These are phyloP conservation scores for Colletotrichum karsti DNA, from an alignment of 2,329 filamentous ascomycete species.

Conservation along the genomic window DNA sequence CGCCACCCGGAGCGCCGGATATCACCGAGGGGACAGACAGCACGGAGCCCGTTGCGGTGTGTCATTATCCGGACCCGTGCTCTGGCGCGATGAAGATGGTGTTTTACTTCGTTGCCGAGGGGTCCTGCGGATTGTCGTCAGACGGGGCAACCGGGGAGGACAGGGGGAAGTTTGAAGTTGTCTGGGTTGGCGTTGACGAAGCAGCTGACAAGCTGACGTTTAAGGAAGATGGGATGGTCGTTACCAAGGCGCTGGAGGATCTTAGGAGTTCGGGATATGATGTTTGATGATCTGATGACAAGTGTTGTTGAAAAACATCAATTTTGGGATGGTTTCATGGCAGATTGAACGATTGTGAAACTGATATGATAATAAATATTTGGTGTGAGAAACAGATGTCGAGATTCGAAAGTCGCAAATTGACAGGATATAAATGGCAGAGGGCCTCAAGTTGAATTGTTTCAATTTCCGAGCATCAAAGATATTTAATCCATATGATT, in stretches of 20 bases:
- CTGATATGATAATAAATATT: no score
- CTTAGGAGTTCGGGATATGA: slow-evolving; percentile 37
- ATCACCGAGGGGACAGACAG: slow-evolving; percentile 33
- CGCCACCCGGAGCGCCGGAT: slow-evolving; percentile 9
- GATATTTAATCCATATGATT: no score
- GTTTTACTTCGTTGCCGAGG: slow-evolving; percentile 49
- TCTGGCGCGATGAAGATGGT: slow-evolving; percentile 47
- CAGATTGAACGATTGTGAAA: no score
- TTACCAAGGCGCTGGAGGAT: slow-evolving; percentile 37
- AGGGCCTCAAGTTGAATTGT: no score
- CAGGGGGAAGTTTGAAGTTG: slow-evolving; percentile 37
- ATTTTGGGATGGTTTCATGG: no score
- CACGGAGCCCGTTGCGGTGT: not conserved
- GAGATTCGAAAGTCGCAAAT: no score
- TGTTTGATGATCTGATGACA: slow-evolving; percentile 23
- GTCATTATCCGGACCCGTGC: slow-evolving; percentile 25
- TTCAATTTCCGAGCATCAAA: no score
- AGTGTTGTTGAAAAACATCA: no score
- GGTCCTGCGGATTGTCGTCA: slow-evolving; percentile 34
- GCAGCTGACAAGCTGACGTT: slow-evolving; percentile 33
- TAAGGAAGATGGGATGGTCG: slow-evolving; percentile 34
- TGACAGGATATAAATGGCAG: no score
- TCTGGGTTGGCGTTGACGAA: slow-evolving; percentile 35
- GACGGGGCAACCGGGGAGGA: slow-evolving; percentile 17
- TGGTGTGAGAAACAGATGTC: no score